Conservation (phyloP, 139 green algal species). For the Volvox africanus region DNA sequence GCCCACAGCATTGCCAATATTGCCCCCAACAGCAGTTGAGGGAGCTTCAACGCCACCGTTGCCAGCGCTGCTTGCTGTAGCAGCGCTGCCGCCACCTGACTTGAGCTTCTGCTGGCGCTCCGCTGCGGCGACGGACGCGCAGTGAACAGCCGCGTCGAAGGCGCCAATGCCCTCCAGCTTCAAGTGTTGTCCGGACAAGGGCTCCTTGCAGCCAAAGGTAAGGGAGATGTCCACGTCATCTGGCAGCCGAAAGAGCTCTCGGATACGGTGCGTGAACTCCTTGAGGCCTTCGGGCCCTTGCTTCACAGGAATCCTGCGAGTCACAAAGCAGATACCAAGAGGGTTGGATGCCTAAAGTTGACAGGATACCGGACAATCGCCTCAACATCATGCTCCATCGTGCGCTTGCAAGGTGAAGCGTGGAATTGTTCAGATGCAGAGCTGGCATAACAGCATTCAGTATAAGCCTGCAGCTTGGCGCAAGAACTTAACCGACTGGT, state of each 20-base stretch:
- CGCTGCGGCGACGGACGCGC: constrained; percentile 70
- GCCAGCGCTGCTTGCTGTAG: neutral
- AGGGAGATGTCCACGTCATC: constrained; percentile 79
- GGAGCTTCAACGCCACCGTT: neutral
- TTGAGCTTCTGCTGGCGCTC: constrained; percentile 70
- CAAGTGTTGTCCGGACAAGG: constrained; percentile 71
- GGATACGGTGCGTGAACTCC: constrained; percentile 73
- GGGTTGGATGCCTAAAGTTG: too few species aligned
- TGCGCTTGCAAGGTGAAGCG: too few species aligned
- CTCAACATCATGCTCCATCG: too few species aligned
- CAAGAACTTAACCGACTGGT: too few species aligned
- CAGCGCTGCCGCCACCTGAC: constrained; percentile 7
- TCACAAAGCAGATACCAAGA: neutral
- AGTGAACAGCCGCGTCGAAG: constrained; percentile 79
- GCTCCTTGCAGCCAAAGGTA: constrained; percentile 80
- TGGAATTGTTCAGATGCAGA: too few species aligned
- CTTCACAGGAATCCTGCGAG: constrained; percentile 69
- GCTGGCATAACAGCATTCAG: too few species aligned
- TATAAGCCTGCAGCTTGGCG: too few species aligned
- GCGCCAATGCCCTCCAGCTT: constrained; percentile 78
- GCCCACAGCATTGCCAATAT: neutral
- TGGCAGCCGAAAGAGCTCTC: constrained; percentile 64
- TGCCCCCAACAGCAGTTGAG: too few species aligned
- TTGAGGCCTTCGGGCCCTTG: constrained; percentile 67
- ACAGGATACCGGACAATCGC: too few species aligned